Percentiles rank a stretch among this genome's conserved stretches.
phyloP scores from a whole-genome alignment of 2,329 filamentous ascomycete genomes.

The Anthostomella pinea region DNA sequence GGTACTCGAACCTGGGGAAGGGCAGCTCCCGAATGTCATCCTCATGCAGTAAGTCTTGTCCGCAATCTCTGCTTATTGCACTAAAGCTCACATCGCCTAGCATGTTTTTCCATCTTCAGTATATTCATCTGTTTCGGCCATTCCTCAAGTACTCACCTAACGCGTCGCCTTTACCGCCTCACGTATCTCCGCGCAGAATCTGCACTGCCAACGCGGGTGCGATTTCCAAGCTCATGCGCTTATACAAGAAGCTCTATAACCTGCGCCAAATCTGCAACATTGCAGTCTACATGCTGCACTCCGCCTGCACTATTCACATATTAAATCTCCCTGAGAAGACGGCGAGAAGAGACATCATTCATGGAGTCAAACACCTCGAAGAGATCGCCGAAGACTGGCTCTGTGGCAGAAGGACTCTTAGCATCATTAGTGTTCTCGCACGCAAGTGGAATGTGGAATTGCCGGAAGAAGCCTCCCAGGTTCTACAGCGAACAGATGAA shows the following conservation, averaged over 20 bases:
- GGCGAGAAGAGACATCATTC: slow-evolving; percentile 82
- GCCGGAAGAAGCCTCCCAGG: slow-evolving; percentile 74
- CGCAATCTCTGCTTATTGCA: neutral
- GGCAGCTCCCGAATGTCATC: slow-evolving; percentile 79
- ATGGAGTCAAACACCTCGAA: slow-evolving; percentile 87
- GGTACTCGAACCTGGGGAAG: slow-evolving; percentile 86
- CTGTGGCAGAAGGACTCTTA: slow-evolving; percentile 79
- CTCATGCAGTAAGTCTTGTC: slow-evolving; percentile 71
- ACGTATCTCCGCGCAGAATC: slow-evolving; percentile 85
- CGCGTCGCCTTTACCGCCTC: slow-evolving; percentile 77
- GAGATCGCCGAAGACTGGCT: slow-evolving; percentile 96
- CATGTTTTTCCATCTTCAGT: slow-evolving; percentile 96
- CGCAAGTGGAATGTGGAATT: slow-evolving; percentile 88
- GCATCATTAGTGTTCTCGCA: slow-evolving; percentile 79
- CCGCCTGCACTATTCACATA: slow-evolving; percentile 90
- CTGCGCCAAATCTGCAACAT: slow-evolving; percentile 94
- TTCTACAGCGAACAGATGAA: slow-evolving; percentile 74
- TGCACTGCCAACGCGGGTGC: slow-evolving; percentile 86
- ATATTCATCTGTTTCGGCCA: slow-evolving; percentile 92
- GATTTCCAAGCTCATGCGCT: slow-evolving; percentile 89
- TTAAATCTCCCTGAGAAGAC: slow-evolving; percentile 92
- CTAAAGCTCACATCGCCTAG: slow-evolving; percentile 42
- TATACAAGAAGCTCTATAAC: slow-evolving; percentile 91
- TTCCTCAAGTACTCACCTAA: slow-evolving; percentile 86
- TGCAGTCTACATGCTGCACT: slow-evolving; percentile 92